Percentiles rank a stretch among this genome's conserved stretches.
These are phyloP conservation scores for Rosa chinensis DNA, from an alignment of 306 rosid species.

Conservation along the genomic window DNA sequence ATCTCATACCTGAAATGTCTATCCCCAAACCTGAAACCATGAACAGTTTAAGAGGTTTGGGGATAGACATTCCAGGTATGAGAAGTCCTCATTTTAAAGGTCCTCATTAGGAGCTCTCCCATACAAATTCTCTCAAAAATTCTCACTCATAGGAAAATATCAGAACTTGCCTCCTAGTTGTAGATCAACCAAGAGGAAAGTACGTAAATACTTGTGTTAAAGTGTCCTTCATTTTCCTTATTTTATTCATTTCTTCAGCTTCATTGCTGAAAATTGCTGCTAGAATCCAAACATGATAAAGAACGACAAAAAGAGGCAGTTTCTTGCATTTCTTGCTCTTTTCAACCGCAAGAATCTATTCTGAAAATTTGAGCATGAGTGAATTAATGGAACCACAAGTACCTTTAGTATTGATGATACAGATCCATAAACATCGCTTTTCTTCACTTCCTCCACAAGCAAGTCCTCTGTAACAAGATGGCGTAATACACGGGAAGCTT, in stretches of 20 bases:
- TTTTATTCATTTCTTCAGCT: not conserved
- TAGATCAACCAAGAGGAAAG: not conserved
- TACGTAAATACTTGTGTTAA: not conserved
- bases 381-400: constrained; percentile 20
- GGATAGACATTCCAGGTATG: not conserved
- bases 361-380: constrained; percentile 10
- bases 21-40: no score
- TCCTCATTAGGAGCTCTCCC: no score
- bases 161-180: not conserved
- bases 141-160: not conserved
- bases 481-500: constrained; percentile 89
- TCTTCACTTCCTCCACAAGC: constrained; percentile 86
- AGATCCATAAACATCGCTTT: constrained; percentile 90
- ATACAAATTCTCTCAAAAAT: not conserved
- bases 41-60: not conserved
- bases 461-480: constrained; percentile 80
- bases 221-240: not conserved
- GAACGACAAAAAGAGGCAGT: not conserved
- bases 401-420: constrained; percentile 88
- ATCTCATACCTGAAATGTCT: no score
- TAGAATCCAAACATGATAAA: not conserved
- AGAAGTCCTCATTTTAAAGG: no score
- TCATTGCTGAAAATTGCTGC: not conserved
- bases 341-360: constrained; percentile 9
- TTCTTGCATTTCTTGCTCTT: constrained; percentile 8